Evolutionary conservation across 148 eudicot genomes (phyloP).

Genomic region (Amaranthus palmeri): DNA sequence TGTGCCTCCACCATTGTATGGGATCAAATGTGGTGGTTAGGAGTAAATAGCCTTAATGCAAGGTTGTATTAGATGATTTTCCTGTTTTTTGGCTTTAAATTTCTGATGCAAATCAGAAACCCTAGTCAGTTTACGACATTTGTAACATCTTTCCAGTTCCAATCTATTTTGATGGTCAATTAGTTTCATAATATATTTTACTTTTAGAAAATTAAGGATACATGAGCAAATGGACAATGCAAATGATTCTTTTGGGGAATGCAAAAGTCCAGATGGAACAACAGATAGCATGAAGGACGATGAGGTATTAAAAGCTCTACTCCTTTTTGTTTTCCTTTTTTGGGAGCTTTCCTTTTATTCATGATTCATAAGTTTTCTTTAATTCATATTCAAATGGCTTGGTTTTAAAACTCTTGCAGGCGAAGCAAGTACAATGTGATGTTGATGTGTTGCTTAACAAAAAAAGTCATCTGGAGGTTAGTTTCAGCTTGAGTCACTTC

Average conservation of each 20-base stretch:
- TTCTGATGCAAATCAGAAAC: background rate
- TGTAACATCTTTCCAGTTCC: background rate
- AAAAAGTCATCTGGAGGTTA: constrained; percentile 60
- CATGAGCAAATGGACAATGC: constrained; percentile 52
- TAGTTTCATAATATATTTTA: constrained; percentile 1
- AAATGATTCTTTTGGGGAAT: constrained; percentile 49
- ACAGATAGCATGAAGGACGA: constrained; percentile 43
- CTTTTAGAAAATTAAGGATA: constrained; percentile 45
- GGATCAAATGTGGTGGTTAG: background rate
- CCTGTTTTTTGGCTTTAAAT: background rate
- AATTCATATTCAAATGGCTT: constrained; percentile 6
- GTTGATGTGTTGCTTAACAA: constrained; percentile 47
- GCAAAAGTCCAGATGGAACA: constrained; percentile 45
- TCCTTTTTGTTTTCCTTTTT: background rate
- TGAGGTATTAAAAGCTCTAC: constrained; percentile 41
- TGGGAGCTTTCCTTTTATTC: background rate
- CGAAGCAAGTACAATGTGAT: constrained; percentile 55
- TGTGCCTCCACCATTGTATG: background rate
- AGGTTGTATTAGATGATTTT: background rate
- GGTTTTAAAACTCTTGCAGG: constrained; percentile 36
- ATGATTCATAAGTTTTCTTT: background rate
- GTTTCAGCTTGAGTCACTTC: constrained; percentile 21
- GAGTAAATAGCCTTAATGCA: background rate
- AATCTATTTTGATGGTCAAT: background rate
- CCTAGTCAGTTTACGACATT: background rate